Evolutionary conservation across 805 yeast genomes (phyloP).

Genomic region (Saccharomycopsis javanensis): DNA sequence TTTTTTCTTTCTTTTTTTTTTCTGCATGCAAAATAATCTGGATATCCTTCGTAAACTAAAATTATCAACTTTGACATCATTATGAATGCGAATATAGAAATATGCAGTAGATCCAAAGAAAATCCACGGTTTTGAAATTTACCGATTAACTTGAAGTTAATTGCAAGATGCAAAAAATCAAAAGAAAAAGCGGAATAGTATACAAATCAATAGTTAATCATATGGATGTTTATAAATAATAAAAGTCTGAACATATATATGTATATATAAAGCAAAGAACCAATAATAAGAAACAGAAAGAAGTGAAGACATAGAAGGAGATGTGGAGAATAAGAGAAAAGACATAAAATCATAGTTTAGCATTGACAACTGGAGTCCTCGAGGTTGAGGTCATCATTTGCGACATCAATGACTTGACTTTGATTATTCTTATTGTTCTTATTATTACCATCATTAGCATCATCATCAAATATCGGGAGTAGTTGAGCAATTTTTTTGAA

Average conservation of each 20-base stretch:
- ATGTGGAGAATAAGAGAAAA: neutral
- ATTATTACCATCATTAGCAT: slow-evolving; percentile 4
- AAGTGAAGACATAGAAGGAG: neutral
- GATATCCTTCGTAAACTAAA: too few relatives aligned
- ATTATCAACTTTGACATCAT: too few relatives aligned
- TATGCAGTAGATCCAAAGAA: too few relatives aligned
- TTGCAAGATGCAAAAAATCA: too few relatives aligned
- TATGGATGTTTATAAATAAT: too few relatives aligned
- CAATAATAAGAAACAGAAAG: neutral
- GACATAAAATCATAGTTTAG: slow-evolving; percentile 18
- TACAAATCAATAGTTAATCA: too few relatives aligned
- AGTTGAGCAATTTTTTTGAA: slow-evolving; percentile 87
- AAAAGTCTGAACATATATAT: too few relatives aligned
- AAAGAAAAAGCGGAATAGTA: too few relatives aligned
- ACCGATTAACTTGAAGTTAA: too few relatives aligned
- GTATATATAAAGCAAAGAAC: neutral
- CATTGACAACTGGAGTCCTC: slow-evolving; percentile 34
- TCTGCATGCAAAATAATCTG: neutral
- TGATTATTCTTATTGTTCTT: slow-evolving; percentile 21
- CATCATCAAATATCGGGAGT: slow-evolving; percentile 64
- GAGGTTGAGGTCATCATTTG: slow-evolving; percentile 28
- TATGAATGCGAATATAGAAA: too few relatives aligned
- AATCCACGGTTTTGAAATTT: too few relatives aligned
- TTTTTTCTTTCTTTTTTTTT: too few relatives aligned
- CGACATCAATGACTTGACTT: slow-evolving; percentile 36